Evolutionary conservation across 805 yeast species (phyloP), one percentile per base, ranked within the genome.

Genomic region (Monosporozyma yasuniensis): DNA sequence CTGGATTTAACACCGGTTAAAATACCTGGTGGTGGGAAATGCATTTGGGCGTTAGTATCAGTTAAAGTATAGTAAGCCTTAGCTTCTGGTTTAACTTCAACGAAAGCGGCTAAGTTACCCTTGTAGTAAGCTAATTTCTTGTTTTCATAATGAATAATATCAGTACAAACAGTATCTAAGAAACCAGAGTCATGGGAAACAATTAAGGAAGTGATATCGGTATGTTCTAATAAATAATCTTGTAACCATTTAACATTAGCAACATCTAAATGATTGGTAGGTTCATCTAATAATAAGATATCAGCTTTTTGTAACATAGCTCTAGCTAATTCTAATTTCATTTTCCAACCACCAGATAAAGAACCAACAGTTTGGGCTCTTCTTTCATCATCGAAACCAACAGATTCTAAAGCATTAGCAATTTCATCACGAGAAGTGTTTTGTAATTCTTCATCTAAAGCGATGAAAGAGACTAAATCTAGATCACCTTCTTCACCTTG

Each of bases 251-350:
- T 80, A 52, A 93, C 98, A 61, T 91, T 91, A 42, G 80, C 74
- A 46, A 88, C 96, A 74, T 93, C 99, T 78, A 91, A 80, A 74
- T 91, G 99, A 73, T 91, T 91, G 56, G 99, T 91, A 68, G 99
- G 99, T 79, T 91, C 99, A 72, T 91, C 99, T 64, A 91, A 77
- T 59, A 91, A 75, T 62, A 91, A 77, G 50, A 91, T 90, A 71
- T 91, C 99, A 34, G 98, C 99, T 70, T 83, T 88, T 88, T 89
- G 87, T 59, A 91, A 75, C 96, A 91, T 90, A 35, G 98, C 99
- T 73, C 97, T 84, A n/a, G 98, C 99, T 63, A 91, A 76, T 72
- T 90, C 98, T 59, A 91, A 78, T 73, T 91, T 91, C 99, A 91
- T 91, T 72, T 93, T 93, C 99, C 99, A 91, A 69, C 99, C 99